Conservation (phyloP, 1,139 yeast species). For the Entelexis paramagnoliae region DNA sequence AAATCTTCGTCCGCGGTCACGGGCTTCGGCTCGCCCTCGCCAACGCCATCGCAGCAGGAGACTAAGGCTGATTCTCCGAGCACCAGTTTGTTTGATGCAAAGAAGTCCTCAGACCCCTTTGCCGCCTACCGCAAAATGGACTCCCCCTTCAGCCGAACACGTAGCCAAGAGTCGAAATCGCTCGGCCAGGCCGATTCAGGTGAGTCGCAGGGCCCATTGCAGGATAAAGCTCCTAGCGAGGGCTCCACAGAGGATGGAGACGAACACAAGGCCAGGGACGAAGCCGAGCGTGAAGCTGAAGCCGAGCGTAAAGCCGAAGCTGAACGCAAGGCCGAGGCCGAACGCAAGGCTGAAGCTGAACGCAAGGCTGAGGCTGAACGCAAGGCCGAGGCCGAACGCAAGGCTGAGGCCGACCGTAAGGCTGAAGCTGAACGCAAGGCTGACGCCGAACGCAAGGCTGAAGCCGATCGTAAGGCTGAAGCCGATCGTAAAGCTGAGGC, state of each 20-base stretch:
- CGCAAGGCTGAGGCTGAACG: neutral
- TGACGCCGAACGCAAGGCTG: conserved; percentile 1
- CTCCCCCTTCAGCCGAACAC: neutral
- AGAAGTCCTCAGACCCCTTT: neutral
- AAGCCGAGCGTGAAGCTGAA: neutral
- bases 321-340: neutral
- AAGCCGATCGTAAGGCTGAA: neutral
- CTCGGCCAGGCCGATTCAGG: no score
- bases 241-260: neutral
- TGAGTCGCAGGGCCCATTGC: no score
- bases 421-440: conserved; percentile 1
- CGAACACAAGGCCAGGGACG: neutral
- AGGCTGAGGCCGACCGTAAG: neutral
- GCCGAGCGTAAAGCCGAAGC: conserved; percentile 1
- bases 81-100: neutral
- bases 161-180: no score
- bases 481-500: conserved; percentile 4
- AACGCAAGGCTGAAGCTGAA: neutral
- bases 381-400: neutral
- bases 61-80: neutral
- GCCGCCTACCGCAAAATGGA: neutral
- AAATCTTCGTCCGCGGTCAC: neutral
- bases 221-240: no score
- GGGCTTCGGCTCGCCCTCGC: neutral
- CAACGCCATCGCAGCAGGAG: neutral